Conservation (phyloP, 2,329 filamentous ascomycete species). For the Epichloe glyceriae region DNA sequence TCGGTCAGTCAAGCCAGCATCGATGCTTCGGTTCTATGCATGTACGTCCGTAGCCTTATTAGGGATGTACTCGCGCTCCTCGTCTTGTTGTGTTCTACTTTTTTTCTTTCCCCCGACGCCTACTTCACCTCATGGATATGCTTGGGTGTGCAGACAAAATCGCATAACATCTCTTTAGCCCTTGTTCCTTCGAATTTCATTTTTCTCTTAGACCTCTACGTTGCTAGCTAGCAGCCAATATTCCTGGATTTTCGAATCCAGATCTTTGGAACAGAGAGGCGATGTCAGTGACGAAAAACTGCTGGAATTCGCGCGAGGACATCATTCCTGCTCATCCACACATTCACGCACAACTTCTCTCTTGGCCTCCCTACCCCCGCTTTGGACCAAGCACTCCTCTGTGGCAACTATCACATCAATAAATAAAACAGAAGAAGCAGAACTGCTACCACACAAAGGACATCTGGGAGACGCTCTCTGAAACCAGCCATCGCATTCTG, state of each 20-base stretch:
- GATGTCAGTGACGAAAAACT: conserved; percentile 1
- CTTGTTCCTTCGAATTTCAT: not conserved
- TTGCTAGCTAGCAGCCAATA: not conserved
- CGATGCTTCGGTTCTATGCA: too few relatives aligned
- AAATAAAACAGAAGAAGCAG: too few relatives aligned
- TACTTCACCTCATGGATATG: too few relatives aligned
- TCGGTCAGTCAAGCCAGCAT: not conserved
- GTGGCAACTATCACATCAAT: not conserved
- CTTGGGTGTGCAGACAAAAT: too few relatives aligned
- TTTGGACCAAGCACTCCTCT: not conserved
- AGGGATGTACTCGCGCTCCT: too few relatives aligned
- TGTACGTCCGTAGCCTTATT: too few relatives aligned
- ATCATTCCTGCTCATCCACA: not conserved
- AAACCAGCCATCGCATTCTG: not conserved
- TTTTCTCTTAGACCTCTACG: too few relatives aligned
- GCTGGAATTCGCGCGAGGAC: not conserved
- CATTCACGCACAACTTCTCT: not conserved
- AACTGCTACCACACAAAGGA: not conserved
- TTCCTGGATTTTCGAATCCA: not conserved
- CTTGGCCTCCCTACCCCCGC: not conserved
- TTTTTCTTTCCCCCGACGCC: too few relatives aligned
- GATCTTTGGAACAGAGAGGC: not conserved
- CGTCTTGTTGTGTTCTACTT: not conserved
- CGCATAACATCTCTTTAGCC: too few relatives aligned
- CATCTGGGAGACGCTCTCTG: not conserved